Percentiles rank a stretch among this genome's conserved stretches.
phyloP scores from a whole-genome alignment of 176 grass and related monocot genomes.

The Ampelocalamus luodianensis region DNA sequence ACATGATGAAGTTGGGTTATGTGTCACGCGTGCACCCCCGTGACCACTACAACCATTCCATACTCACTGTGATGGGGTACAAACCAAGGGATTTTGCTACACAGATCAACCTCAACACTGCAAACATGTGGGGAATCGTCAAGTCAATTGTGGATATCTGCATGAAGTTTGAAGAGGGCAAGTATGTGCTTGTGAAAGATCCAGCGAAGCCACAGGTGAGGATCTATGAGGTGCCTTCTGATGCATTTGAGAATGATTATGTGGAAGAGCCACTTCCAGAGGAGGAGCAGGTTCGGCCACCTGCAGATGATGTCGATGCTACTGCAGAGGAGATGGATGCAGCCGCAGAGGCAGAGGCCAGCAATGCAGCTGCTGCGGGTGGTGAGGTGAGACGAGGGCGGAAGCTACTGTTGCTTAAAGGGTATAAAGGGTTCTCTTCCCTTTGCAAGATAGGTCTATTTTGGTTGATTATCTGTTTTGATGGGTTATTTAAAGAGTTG shows the following conservation, averaged over 20 bases:
- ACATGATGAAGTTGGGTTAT: conserved; percentile 87
- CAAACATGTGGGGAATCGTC: conserved; percentile 93
- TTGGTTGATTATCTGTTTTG: conserved; percentile 32
- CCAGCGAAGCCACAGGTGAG: conserved; percentile 77
- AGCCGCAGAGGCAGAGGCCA: conserved; percentile 67
- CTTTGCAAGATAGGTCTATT: conserved; percentile 37
- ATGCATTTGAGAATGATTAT: conserved; percentile 92
- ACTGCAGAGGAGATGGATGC: conserved; percentile 61
- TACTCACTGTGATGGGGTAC: conserved; percentile 78
- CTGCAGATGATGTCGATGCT: conserved; percentile 56
- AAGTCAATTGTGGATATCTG: conserved; percentile 85
- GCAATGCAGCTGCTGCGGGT: conserved; percentile 19
- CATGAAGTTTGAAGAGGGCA: conserved; percentile 89
- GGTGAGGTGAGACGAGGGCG: conserved; percentile 45
- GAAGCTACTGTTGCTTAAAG: conserved; percentile 51
- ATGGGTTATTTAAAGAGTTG: conserved; percentile 14
- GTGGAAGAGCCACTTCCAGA: conserved; percentile 92
- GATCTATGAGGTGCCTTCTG: conserved; percentile 75
- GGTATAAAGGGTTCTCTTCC: conserved; percentile 25
- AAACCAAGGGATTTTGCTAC: conserved; percentile 84
- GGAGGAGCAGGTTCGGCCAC: conserved; percentile 78
- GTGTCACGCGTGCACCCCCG: conserved; percentile 74
- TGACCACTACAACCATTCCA: conserved; percentile 75
- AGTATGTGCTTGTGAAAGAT: conserved; percentile 88
- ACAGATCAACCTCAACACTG: conserved; percentile 84